phyloP scores from a whole-genome alignment of 345 rosid species.

The Eucalyptus tenuipes region DNA sequence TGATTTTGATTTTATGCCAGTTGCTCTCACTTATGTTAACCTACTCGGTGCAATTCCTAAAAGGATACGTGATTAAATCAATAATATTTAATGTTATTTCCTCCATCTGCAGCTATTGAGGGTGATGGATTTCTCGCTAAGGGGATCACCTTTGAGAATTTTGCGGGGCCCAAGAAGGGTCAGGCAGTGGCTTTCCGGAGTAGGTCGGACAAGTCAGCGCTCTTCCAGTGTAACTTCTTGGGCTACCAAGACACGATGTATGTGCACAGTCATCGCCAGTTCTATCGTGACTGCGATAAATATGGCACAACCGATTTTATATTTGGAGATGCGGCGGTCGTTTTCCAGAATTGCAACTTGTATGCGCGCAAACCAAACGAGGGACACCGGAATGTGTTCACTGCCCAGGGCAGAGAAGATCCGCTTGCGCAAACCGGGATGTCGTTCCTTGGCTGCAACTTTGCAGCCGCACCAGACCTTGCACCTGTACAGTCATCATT shows the following conservation, averaged over 20 bases:
- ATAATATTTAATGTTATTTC: not conserved
- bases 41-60: not conserved
- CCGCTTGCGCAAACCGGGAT: not conserved
- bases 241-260: slow-evolving; percentile 1
- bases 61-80: not conserved
- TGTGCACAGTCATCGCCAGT: slow-evolving; percentile 5
- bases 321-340: slow-evolving; percentile 16
- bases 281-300: slow-evolving; percentile 11
- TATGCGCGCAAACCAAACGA: not conserved
- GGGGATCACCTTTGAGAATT: slow-evolving; percentile 5
- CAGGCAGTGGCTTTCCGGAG: slow-evolving; percentile 12
- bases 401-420: not conserved
- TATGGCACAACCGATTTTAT: slow-evolving; percentile 15
- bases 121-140: slow-evolving; percentile 3
- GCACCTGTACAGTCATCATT: not conserved
- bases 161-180: slow-evolving; percentile 4
- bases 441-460: not conserved
- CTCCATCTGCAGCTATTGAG: slow-evolving; percentile 2
- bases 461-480: slow-evolving; percentile 2
- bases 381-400: not conserved
- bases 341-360: slow-evolving; percentile 1
- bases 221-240: slow-evolving; percentile 9
- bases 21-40: not conserved
- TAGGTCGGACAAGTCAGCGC: slow-evolving; percentile 6
- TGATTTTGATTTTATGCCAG: not conserved